Evolutionary conservation across 495 filamentous ascomycete genomes (phyloP), one percentile per base, ranked within the genome.

Genomic region (Lasiosphaeriaceae sp.): DNA sequence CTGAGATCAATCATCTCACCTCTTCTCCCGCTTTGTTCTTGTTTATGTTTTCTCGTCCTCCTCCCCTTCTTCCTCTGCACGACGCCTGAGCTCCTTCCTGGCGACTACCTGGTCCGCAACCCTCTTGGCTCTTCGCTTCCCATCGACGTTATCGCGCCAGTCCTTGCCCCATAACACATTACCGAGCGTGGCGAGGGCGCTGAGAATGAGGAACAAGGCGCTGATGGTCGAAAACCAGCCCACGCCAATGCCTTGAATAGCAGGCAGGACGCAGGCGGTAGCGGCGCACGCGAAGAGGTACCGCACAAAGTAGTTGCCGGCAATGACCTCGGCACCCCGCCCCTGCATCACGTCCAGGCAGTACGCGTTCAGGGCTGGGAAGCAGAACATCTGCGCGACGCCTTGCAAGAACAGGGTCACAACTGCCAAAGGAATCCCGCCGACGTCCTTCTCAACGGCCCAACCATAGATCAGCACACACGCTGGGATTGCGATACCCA

Each of bases 401-500:
- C 87, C 88, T 65, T 90, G 86, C 3, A 86, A 35, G 62, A 89
- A 90, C 77, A 90, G 86, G 52, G 80, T 79, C 14, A 90, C 73
- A 0, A 89, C 83, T 1, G 86, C 85, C 6, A 90, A 70, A 3
- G 84, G 77, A 29, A 91, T 80, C 1, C 85, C 87, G 21, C 87
- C 87, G 6, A 81, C 77, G 35, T 74, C 67, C 63, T 84, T 82
- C 62, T 91, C 84, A 5, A 91, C 76, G 3, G 78, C 79, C 86
- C 88, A 90, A 16, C 87, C 87, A 60, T 90, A 90, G 11, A 89
- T 67, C 16, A 90, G 74, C 61, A 90, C 82, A 63, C 84, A 87
- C 0, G 69, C 78, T 0, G 87, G 86, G 22, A 89, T 82, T 2
- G 83, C 72, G 31, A 83, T 62, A 1, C 81, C 80, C 61, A 89